phyloP scores from a whole-genome alignment of 148 eudicot species.

The Silene latifolia region DNA sequence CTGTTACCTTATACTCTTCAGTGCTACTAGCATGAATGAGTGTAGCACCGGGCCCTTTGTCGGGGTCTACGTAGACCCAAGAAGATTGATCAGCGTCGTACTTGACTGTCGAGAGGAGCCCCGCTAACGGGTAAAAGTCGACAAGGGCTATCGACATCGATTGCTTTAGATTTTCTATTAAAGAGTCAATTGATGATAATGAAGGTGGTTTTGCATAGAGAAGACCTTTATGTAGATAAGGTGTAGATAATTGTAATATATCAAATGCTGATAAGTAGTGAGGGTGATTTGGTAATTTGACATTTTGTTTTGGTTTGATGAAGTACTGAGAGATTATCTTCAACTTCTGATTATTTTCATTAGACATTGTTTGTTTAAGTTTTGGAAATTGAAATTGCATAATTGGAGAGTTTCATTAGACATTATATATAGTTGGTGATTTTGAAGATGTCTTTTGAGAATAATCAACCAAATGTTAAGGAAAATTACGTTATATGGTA shows the following conservation, averaged over 20 bases:
- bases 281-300: not conserved
- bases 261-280: constrained; percentile 14
- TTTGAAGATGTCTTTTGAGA: no score
- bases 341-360: not conserved
- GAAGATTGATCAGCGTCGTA: not conserved
- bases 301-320: constrained; percentile 11
- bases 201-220: constrained; percentile 17
- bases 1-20: not conserved
- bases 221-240: constrained; percentile 19
- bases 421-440: no score
- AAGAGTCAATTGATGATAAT: not conserved
- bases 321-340: constrained; percentile 17
- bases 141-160: constrained; percentile 12
- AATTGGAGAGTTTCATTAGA: no score
- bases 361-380: not conserved
- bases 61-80: constrained; percentile 10
- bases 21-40: constrained; percentile 5
- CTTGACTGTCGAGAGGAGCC: constrained; percentile 6
- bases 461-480: no score
- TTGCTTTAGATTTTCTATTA: constrained; percentile 1
- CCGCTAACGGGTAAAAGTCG: constrained; percentile 22
- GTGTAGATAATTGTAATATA: not conserved
- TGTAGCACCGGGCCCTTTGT: constrained; percentile 16
- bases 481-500: no score
- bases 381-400: no score